A percentile compares a stretch with the other conserved stretches of the same genome.
Evolutionary conservation across 140 eudicot species (phyloP).

Genomic region (Bidens hawaiensis): DNA sequence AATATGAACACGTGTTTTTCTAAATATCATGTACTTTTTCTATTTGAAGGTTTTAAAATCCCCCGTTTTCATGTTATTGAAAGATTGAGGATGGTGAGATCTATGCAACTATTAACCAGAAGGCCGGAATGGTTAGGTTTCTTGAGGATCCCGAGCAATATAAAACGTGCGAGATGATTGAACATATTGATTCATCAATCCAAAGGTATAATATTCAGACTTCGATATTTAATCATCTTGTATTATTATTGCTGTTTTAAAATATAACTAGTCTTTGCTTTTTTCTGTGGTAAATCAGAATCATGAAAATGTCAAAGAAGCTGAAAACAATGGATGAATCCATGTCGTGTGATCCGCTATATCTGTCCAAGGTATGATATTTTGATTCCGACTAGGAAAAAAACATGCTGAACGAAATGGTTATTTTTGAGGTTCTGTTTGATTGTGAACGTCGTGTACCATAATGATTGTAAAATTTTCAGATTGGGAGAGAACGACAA

Average conservation of each 20-base stretch:
- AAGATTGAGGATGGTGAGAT: constrained; percentile 93
- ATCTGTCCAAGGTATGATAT: constrained; percentile 61
- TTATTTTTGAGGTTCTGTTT: background rate
- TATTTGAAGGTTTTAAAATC: background rate
- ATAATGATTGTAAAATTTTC: constrained; percentile 7
- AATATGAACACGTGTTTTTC: background rate
- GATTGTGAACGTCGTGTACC: background rate
- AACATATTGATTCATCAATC: constrained; percentile 68
- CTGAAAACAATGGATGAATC: constrained; percentile 64
- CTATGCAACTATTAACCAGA: constrained; percentile 89
- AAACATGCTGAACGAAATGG: background rate
- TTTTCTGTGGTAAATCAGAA: constrained; percentile 32
- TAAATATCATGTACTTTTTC: background rate
- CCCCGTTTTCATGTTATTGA: constrained; percentile 3
- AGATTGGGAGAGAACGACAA: constrained; percentile 85
- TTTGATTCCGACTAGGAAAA: background rate
- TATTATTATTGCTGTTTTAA: background rate
- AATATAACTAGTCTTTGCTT: background rate
- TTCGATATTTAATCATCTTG: constrained; percentile 5
- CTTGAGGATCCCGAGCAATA: constrained; percentile 95
- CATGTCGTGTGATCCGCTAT: constrained; percentile 71
- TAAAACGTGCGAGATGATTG: constrained; percentile 91
- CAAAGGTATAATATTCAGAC: constrained; percentile 46
- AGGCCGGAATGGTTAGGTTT: constrained; percentile 98
- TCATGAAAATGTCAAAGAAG: constrained; percentile 80